phyloP scores from a whole-genome alignment of 1,284 basidiomycete genomes.

The Takashimella tepidaria region DNA sequence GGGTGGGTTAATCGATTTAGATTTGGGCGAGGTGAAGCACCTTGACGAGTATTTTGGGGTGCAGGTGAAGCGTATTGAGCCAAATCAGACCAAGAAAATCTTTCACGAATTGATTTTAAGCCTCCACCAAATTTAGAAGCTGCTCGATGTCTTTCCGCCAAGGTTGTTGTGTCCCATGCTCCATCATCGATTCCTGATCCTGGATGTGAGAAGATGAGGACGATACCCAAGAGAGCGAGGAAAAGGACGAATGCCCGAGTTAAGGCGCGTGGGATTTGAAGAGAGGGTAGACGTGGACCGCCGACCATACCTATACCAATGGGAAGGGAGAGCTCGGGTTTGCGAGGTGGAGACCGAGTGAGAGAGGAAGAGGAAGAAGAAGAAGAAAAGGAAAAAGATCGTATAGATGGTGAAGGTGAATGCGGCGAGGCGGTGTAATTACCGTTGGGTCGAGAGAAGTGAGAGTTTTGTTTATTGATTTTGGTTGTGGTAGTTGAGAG shows the following conservation, averaged over 20 bases:
- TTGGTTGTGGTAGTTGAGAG: neutral
- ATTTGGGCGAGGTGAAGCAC: constrained; percentile 7
- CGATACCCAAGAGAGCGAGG: neutral
- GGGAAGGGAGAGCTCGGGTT: neutral
- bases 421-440: neutral
- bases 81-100: constrained; percentile 7
- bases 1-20: constrained; percentile 3
- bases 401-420: neutral
- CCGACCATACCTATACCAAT: no score
- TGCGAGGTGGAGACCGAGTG: neutral
- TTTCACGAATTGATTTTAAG: constrained; percentile 9
- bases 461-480: neutral
- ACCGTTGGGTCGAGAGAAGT: neutral
- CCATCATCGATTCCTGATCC: constrained; percentile 18
- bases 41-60: neutral
- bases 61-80: neutral
- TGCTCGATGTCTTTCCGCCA: constrained; percentile 17
- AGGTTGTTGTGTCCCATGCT: constrained; percentile 30
- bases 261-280: constrained; percentile 14
- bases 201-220: constrained; percentile 9
- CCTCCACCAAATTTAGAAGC: constrained; percentile 9
- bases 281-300: neutral
- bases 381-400: no score
- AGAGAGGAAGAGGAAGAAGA: neutral
- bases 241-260: constrained; percentile 8